phyloP scores from a whole-genome alignment of 768 basidiomycete species.

The Tricholoma bakamatsutake region DNA sequence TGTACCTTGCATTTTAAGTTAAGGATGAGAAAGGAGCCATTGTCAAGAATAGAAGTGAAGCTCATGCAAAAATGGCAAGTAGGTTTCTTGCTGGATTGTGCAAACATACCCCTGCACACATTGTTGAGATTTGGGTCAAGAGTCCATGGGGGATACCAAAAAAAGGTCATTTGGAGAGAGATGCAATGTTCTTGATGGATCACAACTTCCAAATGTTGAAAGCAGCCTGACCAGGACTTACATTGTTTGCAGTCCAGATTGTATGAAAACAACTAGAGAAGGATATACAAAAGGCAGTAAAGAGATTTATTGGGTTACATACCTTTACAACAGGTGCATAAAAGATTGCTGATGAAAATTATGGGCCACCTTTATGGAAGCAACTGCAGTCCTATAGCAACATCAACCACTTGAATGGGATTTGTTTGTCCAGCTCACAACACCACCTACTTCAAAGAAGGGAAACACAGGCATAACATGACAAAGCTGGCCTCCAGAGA shows the following conservation, averaged over 20 bases:
- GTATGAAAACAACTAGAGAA: constrained; percentile 7
- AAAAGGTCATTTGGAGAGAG: constrained; percentile 1
- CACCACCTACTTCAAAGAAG: background rate
- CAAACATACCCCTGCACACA: constrained; percentile 4
- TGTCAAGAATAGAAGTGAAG: background rate
- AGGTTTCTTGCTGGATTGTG: background rate
- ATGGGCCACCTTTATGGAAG: constrained; percentile 6
- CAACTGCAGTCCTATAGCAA: background rate
- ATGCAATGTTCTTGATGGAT: constrained; percentile 7
- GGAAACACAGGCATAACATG: background rate
- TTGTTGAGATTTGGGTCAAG: constrained; percentile 11
- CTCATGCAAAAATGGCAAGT: background rate
- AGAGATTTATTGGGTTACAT: constrained; percentile 5
- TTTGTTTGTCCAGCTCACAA: constrained; percentile 7
- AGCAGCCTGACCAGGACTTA: constrained; percentile 12
- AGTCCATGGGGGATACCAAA: constrained; percentile 8
- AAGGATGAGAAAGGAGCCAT: background rate
- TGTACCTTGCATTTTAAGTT: background rate
- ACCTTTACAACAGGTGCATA: background rate
- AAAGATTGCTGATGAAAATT: constrained; percentile 5
- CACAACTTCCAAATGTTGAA: constrained; percentile 7
- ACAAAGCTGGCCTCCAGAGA: background rate
- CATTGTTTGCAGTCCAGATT: background rate
- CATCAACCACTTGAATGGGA: constrained; percentile 11
- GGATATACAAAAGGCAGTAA: constrained; percentile 6